Conservation (phyloP, 1,284 basidiomycete genomes). For the Bondarzewia mesenterica region DNA sequence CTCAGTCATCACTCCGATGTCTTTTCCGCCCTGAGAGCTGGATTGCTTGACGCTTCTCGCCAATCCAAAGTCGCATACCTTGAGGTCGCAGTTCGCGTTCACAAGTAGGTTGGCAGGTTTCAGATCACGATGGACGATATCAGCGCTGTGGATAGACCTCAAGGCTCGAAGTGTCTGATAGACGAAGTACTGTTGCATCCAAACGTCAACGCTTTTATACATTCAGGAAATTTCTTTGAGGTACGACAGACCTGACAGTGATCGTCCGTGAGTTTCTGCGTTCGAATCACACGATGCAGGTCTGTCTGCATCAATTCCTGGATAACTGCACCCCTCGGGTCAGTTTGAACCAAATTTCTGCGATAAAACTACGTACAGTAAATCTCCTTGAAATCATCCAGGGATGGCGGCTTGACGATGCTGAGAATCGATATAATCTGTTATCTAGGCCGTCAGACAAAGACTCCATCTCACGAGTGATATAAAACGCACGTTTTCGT, state of each 20-base stretch:
- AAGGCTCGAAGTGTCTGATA: conserved; percentile 76
- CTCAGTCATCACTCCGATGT: conserved; percentile 74
- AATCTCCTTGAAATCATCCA: conserved; percentile 80
- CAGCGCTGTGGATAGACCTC: conserved; percentile 77
- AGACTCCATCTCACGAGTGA: neutral
- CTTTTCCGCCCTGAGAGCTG: conserved; percentile 51
- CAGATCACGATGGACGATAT: conserved; percentile 75
- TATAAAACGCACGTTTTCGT: conserved; percentile 57
- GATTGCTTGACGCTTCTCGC: conserved; percentile 64
- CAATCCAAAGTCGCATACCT: conserved; percentile 81
- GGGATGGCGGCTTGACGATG: conserved; percentile 71
- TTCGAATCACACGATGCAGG: conserved; percentile 84
- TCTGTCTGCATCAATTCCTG: conserved; percentile 91
- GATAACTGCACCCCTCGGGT: conserved; percentile 46
- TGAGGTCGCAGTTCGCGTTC: conserved; percentile 83
- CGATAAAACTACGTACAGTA: conserved; percentile 37
- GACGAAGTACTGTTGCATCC: conserved; percentile 49
- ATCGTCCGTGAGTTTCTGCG: conserved; percentile 83
- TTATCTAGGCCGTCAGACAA: neutral
- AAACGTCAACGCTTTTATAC: neutral
- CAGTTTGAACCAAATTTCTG: conserved; percentile 5
- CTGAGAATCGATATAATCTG: conserved; percentile 84
- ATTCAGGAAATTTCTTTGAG: neutral
- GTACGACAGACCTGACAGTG: conserved; percentile 69
- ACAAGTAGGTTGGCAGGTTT: conserved; percentile 78